phyloP scores from a whole-genome alignment of 495 filamentous ascomycete species.

The Astrocystis sublimbata region DNA sequence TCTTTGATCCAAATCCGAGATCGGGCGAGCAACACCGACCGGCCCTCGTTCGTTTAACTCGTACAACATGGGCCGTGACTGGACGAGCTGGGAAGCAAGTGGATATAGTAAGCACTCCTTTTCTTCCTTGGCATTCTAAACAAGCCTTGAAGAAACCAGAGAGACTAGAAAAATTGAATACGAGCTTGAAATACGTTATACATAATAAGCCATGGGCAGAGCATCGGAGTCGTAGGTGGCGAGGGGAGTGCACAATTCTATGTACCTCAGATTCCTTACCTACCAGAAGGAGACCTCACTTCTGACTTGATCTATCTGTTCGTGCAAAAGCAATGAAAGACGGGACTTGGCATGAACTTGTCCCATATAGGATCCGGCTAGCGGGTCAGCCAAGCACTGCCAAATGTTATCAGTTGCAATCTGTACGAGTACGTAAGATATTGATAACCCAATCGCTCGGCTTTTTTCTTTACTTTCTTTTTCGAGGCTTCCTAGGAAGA shows the following conservation, averaged over 20 bases:
- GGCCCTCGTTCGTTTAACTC: too few species aligned
- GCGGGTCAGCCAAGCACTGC: not conserved
- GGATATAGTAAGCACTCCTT: not conserved
- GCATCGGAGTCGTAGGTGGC: too few species aligned
- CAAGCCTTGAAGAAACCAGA: too few species aligned
- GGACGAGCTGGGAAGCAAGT: not conserved
- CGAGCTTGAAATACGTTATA: too few species aligned
- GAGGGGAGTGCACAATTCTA: too few species aligned
- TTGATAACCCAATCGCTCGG: not conserved
- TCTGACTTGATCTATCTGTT: not conserved
- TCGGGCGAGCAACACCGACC: not conserved
- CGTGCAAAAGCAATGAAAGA: not conserved
- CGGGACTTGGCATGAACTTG: not conserved
- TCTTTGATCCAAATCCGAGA: slow-evolving; percentile 5
- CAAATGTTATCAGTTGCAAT: not conserved
- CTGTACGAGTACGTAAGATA: not conserved
- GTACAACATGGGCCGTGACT: not conserved
- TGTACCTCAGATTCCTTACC: too few species aligned
- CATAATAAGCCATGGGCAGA: too few species aligned
- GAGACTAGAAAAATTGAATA: too few species aligned
- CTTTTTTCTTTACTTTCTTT: not conserved
- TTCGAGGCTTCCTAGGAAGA: not conserved
- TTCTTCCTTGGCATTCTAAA: too few species aligned
- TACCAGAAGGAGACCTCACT: too few species aligned
- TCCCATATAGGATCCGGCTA: not conserved